Evolutionary conservation across 495 filamentous ascomycete species (phyloP), one percentile per base, ranked within the genome.

Genomic region (Penicillium egyptiacum): DNA sequence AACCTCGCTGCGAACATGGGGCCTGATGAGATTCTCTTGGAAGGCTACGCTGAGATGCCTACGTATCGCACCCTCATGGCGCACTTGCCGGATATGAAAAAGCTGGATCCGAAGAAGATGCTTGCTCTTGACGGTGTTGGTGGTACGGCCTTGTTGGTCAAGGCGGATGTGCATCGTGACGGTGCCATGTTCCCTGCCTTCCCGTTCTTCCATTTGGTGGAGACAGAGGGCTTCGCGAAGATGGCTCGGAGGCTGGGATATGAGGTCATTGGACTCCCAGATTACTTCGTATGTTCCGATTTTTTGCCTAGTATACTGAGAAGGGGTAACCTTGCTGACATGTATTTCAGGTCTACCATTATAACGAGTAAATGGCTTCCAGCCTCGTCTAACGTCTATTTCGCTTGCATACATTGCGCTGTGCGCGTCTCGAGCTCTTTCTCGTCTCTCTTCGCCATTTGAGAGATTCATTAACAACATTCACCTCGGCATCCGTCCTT

Each of bases 181-280:
- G 94, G 94, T 4, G 94, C 95, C 54, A 98, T 98, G 94, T 98
- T 98, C 71, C 94, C 94, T 17, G 83, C 94, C 0, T 98, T 98
- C 70, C 73, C 93, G 4, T 98, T 98, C 68, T 98, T 95, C 66
- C 89, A 98, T 72, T 73, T 98, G 26, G 93, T 98, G 59, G 94
- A 98, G 77, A 98, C 95, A 5, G 94, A 98, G 69, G 94, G 94
- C 0, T 98, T 98, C 66, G 93, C 95, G 14, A 96, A 92, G 75
- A 98, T 98, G 94, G 93, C 91, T 19, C 85, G 79, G 63, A 79
- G 94, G 55, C 71, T 98, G 65, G 91, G 91, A 19, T 96, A 92
- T 84, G 77, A 84, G 52, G 82, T 88, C 44, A 89, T 81, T 66
- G 94, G 94, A 5, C 65, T 98, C 64, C 94, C 94, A 33, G 96